These are phyloP conservation scores for Fonsecaea pedrosoi DNA, from an alignment of 2,329 filamentous ascomycete species.

Conservation along the genomic window DNA sequence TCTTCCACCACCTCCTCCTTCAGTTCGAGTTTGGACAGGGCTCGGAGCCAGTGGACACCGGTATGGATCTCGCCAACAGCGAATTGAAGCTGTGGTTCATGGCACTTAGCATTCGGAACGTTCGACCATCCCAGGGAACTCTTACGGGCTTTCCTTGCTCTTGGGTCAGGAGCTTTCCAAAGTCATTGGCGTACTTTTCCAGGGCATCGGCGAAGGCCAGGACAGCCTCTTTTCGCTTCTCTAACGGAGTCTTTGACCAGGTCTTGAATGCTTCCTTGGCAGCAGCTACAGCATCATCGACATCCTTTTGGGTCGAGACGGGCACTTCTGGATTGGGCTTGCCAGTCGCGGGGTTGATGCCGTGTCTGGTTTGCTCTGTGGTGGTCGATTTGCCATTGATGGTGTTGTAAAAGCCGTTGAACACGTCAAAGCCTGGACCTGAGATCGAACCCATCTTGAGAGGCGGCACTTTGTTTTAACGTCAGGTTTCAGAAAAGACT, in stretches of 20 bases:
- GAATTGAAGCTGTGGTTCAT: conserved; percentile 33
- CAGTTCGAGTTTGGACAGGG: conserved; percentile 33
- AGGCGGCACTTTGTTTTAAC: neutral
- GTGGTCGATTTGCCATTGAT: conserved; percentile 58
- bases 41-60: conserved; percentile 35
- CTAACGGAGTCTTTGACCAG: conserved; percentile 52
- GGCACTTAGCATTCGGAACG: neutral
- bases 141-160: conserved; percentile 52
- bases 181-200: conserved; percentile 46
- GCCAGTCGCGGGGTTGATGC: conserved; percentile 60
- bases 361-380: conserved; percentile 55
- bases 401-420: conserved; percentile 59
- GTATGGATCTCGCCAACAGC: conserved; percentile 32
- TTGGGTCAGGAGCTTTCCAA: conserved; percentile 50
- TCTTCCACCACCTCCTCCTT: conserved; percentile 37
- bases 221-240: conserved; percentile 46
- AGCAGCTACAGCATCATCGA: conserved; percentile 58
- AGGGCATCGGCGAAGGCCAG: conserved; percentile 46
- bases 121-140: neutral
- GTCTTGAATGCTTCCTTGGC: conserved; percentile 57
- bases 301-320: conserved; percentile 55
- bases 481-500: neutral
- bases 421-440: conserved; percentile 32
- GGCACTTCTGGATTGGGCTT: conserved; percentile 60
- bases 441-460: conserved; percentile 27